Evolutionary conservation across 2,329 filamentous ascomycete genomes (phyloP), one percentile per base, ranked within the genome.

Genomic region (Neocucurbitaria cava): DNA sequence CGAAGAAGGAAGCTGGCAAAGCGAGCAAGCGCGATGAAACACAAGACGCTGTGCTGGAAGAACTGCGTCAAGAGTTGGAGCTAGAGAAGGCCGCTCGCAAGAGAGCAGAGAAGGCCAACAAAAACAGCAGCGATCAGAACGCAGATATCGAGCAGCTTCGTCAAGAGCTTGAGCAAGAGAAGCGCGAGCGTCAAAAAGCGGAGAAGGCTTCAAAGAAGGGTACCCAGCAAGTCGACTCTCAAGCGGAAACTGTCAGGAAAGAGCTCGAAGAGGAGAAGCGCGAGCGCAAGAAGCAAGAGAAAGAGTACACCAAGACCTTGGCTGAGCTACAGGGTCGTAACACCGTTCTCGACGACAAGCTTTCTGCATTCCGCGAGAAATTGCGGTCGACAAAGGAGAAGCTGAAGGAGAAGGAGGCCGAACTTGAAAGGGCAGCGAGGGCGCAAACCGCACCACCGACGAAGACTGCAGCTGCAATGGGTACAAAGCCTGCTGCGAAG

Each of bases 331-430:
- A 89, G 40, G 82, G 82, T 6, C 83, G 87, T 58, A 86, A 84
- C 47, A 82, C 87, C 4, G 81, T 86, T 11, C 80, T 92, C 0
- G 89, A 93, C 59, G 87, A 87, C 58, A 90, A 89, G 59, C 76
- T 95, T 15, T 87, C 86, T 47, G 85, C 85, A 18, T 83, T 91
- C 69, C 87, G 87, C 67, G 82, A 83, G 50, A 93, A 92, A 73
- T 77, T 94, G 18, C 86, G 85, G 47, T 81, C 85, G 9, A 83
- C 86, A 0, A 91, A 92, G 57, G 86, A 89, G 28, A 87, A 91
- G 68, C 82, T 95, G 23, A 92, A 91, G 70, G 84, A 88, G 68
- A 81, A 81, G 33, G 83, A 87, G 59, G 76, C 73, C 36, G 81
- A 81, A 57, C 74, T 82, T 47, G 77, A 81, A 41, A 73, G 76